Base-by-base conservation (phyloP, 1,139 yeast genomes). In the Saccharomyces hybrid region DNA sequence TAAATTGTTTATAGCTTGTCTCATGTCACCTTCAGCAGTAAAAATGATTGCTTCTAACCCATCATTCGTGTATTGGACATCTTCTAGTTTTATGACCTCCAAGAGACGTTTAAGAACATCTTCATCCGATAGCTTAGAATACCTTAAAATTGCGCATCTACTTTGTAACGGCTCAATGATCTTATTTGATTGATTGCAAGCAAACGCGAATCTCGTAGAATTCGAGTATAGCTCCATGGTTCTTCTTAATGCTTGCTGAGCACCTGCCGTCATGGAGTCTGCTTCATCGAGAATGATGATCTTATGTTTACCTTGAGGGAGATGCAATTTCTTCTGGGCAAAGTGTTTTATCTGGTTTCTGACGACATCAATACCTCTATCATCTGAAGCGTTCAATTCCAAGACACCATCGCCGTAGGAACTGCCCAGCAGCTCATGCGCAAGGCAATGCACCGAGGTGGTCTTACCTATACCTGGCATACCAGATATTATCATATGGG, bases 1-100 rank as follows among this genome's bases (percentile, higher is more conserved):
- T 56, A 93, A 70, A 69, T 93, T 93, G 66, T 95, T 95, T 52
- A 95, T 81, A 0, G 99, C 99, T 70, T 93, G 99, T 71, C 99
- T 81, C 99, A 95, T 93, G 68, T 93, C 99, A 55, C 99, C 99
- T 69, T 93, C 99, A 0, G 97, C 95, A 0, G 97, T 86, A 73
- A 93, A 93, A n/a, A 95, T 82, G 57, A 93, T 77, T 0, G 99
- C 98, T 62, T 90, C 91, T 46, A 93, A 73, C 0, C 99, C 99
- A 69, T 89, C 97, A 57, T 90, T 88, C 41, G 93, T 82, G 68
- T 82, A 88, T 65, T 89, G 76, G 14, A 91, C 88, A 42, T 82
- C 71, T 68, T 93, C 99, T 4, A 72, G 67, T 60, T 84, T 78
- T 49, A 85, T 80, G 26, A 93, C 81, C 64, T 89, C 88, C 59